A percentile compares a stretch with the other conserved stretches of the same genome.
Conservation (phyloP, 2,329 filamentous ascomycete species). For the Canariomyces notabilis region DNA sequence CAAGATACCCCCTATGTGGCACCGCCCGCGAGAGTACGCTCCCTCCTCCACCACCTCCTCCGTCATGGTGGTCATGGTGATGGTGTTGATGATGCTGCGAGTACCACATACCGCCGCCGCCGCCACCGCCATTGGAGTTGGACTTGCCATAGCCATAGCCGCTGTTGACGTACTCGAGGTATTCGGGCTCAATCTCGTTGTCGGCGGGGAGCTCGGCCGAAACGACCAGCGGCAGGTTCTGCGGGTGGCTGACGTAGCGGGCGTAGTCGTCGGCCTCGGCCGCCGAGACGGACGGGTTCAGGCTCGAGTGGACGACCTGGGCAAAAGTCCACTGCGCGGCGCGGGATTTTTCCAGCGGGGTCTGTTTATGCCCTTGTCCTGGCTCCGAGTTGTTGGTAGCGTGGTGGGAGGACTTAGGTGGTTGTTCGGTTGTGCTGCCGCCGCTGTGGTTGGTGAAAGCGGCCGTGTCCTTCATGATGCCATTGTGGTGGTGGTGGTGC, state of each 20-base stretch:
- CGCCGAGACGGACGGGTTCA: conserved; percentile 74
- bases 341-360: conserved; percentile 68
- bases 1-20: too few species aligned
- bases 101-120: background rate
- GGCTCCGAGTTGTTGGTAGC: conserved; percentile 38
- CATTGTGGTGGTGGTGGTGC: background rate
- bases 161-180: conserved; percentile 74
- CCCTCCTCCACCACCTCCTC: conserved; percentile 55
- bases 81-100: too few species aligned
- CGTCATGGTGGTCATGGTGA: too few species aligned
- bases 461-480: conserved; percentile 11
- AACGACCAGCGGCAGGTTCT: conserved; percentile 78
- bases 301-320: conserved; percentile 76
- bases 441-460: background rate
- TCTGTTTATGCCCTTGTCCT: conserved; percentile 35
- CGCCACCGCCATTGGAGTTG: background rate
- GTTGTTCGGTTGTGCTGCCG: background rate
- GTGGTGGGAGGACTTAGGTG: background rate
- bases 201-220: conserved; percentile 57
- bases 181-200: conserved; percentile 57
- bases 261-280: conserved; percentile 82
- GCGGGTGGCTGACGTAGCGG: conserved; percentile 82
- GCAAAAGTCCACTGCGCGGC: conserved; percentile 85
- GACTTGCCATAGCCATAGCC: too few species aligned
- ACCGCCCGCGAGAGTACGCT: too few species aligned